Evolutionary conservation across 2,329 filamentous ascomycete genomes (phyloP).

Genomic region (Neospermospora avenae): DNA sequence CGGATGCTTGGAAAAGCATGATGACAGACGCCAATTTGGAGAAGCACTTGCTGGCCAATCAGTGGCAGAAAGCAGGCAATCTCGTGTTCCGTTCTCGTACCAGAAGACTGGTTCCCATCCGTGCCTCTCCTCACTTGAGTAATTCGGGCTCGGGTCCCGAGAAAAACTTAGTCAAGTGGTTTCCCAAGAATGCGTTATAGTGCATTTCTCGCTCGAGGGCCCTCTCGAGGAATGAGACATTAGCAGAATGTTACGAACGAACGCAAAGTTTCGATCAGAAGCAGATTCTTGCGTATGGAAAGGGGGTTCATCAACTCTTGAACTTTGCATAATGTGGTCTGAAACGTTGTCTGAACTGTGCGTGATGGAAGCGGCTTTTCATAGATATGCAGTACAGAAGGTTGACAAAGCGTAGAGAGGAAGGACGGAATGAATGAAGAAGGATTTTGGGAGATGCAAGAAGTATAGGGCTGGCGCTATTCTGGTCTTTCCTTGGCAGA

Average conservation of each 20-base stretch:
- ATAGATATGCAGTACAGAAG: not conserved
- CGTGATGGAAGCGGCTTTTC: not conserved
- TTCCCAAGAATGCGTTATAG: not conserved
- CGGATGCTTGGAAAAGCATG: not conserved
- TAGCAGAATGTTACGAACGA: not conserved
- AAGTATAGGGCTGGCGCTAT: not conserved
- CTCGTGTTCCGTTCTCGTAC: not conserved
- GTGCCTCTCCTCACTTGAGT: not conserved
- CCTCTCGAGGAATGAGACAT: not conserved
- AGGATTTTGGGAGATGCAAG: too few species aligned
- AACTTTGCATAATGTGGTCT: not conserved
- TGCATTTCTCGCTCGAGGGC: not conserved
- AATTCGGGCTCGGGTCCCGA: not conserved
- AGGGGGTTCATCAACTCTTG: not conserved
- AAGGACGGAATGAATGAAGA: too few species aligned
- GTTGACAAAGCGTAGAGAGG: too few species aligned
- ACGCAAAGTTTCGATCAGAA: not conserved
- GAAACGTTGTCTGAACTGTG: not conserved
- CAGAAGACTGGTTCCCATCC: not conserved
- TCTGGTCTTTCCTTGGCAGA: not conserved
- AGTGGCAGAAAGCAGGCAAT: not conserved
- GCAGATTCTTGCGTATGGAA: not conserved
- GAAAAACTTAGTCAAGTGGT: not conserved
- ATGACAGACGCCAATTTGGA: conserved; percentile 2
- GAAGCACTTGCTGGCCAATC: not conserved